These are phyloP conservation scores for Aureobasidium sp. DNA, from an alignment of 2,329 filamentous ascomycete genomes.

Conservation along the genomic window DNA sequence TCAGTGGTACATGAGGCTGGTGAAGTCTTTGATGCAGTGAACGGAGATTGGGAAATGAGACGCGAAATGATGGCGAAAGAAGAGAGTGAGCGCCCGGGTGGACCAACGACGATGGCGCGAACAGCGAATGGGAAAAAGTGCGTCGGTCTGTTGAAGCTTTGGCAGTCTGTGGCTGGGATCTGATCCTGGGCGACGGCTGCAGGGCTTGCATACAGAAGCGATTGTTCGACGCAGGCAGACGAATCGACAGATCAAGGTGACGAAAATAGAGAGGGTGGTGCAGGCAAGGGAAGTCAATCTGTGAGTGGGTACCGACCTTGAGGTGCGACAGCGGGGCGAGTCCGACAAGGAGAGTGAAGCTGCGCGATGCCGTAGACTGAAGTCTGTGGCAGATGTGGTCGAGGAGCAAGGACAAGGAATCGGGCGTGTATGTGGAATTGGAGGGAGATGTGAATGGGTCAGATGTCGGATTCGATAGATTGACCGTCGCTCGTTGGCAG, in stretches of 20 bases:
- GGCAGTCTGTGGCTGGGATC: neutral
- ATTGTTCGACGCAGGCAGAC: neutral
- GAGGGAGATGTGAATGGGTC: neutral
- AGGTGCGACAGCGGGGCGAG: conserved; percentile 9
- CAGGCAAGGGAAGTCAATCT: conserved; percentile 1
- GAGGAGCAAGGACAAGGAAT: conserved; percentile 1
- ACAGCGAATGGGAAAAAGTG: neutral
- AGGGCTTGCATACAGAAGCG: neutral
- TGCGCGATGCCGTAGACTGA: neutral
- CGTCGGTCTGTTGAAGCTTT: neutral
- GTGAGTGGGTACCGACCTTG: conserved; percentile 9
- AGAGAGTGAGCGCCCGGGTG: neutral
- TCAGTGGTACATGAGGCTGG: conserved; percentile 7
- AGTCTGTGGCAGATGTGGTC: neutral
- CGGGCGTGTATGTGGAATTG: neutral
- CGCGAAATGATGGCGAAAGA: neutral
- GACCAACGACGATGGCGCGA: neutral
- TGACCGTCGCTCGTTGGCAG: neutral
- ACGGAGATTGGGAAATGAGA: neutral
- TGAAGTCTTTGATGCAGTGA: neutral
- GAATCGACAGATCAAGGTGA: conserved; percentile 2
- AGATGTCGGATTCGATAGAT: conserved; percentile 11
- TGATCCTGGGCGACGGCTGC: neutral
- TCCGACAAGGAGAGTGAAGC: conserved; percentile 11
- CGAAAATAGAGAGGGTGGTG: conserved; percentile 3